Base-by-base conservation (phyloP, 2,329 filamentous ascomycete species). In the Aspergillus sp. region DNA sequence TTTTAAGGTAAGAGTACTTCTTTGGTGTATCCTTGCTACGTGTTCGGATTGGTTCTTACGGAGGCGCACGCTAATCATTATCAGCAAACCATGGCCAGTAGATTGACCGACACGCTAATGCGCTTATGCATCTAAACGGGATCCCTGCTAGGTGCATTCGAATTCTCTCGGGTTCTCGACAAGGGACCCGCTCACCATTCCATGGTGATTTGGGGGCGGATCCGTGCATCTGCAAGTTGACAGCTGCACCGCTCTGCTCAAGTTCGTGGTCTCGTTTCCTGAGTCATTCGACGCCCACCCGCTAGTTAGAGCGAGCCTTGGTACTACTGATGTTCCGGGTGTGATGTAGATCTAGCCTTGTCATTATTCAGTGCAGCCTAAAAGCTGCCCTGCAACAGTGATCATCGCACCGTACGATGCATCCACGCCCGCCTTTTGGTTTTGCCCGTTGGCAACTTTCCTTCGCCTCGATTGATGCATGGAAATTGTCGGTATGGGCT, bases 71-170 rank as follows among this genome's bases (percentile, higher is more conserved):
- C 62, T 70, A 64, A 66, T 61, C 55, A 58, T 63, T 59, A 63
- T 66, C 59, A 62, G 51, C 60, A 45, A 46, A 17, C 56, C 33
- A 57, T 53, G 52, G 60, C 70, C 70, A 73, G 71, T 73, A 53
- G 57, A 55, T 52, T 45, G 21, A 45, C 43, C 59, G 54, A 57
- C 51, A 62, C 49, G 65, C 60, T 59, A 64, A 52, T 59, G 56
- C 47, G 57, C 58, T 65, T 65, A 69, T 73, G 71, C 69, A 69
- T 60, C 69, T 71, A 72, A 60, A 39, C 55, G 52, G 23, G 31
- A 61, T 52, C 61, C 64, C 58, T 62, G 64, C 52, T 54, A 43
- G 47, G 39, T 52, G 40, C 46, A 59, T 61, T 53, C 39, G 40
- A 62, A 55, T 55, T 24, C 54, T 59, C 41, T 48, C 52, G 57